A percentile compares a stretch with the other conserved stretches of the same genome.
Evolutionary conservation across 441 rosid species (phyloP).

Genomic region (Sinapis alba): DNA sequence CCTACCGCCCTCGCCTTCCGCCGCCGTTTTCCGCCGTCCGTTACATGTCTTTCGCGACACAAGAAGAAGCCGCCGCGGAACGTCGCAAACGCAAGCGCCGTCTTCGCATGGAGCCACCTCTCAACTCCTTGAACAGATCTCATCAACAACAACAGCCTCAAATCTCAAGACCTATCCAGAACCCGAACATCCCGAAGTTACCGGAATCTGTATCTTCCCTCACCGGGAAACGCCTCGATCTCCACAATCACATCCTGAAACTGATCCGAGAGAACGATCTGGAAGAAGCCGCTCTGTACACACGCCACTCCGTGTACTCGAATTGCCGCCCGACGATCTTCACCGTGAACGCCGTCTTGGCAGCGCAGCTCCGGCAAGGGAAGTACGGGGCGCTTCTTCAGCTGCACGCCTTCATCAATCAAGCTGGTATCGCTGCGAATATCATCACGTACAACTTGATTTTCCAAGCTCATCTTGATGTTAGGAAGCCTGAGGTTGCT

Average conservation of each 20-base stretch:
- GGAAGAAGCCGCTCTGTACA: slow-evolving; percentile 85
- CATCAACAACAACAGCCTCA: slow-evolving; percentile 46
- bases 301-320: slow-evolving; percentile 94
- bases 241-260: slow-evolving; percentile 74
- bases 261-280: slow-evolving; percentile 78
- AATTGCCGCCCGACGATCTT: slow-evolving; percentile 85
- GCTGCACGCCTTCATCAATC: slow-evolving; percentile 74
- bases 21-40: slow-evolving; percentile 46
- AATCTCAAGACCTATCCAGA: slow-evolving; percentile 57
- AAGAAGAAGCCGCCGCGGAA: slow-evolving; percentile 91
- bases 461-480: slow-evolving; percentile 82
- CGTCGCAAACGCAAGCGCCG: slow-evolving; percentile 92
- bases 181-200: slow-evolving; percentile 80
- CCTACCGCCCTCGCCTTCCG: slow-evolving; percentile 27
- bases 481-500: slow-evolving; percentile 75
- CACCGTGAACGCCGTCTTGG: slow-evolving; percentile 84
- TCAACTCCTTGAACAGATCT: slow-evolving; percentile 62
- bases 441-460: slow-evolving; percentile 73
- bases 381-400: slow-evolving; percentile 74
- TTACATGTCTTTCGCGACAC: slow-evolving; percentile 73
- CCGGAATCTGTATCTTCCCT: slow-evolving; percentile 76
- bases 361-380: slow-evolving; percentile 79
- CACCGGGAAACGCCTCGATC: slow-evolving; percentile 78
- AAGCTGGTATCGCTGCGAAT: slow-evolving; percentile 81
- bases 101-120: slow-evolving; percentile 80